Percentiles rank a stretch among this genome's conserved stretches.
phyloP scores from a whole-genome alignment of 768 basidiomycete genomes.

The Russula sp. region DNA sequence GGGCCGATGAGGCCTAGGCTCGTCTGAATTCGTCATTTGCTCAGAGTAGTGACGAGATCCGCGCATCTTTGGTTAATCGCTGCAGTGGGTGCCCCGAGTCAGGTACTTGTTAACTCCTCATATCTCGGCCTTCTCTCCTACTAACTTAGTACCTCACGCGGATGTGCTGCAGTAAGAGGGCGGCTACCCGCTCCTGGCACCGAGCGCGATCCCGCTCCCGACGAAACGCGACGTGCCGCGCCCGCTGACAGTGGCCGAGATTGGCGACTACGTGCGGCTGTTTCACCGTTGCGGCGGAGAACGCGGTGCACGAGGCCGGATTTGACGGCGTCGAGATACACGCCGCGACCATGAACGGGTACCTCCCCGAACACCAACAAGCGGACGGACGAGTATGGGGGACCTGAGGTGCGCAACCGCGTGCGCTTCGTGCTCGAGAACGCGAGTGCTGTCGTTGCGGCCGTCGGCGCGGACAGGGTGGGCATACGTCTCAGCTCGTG shows the following conservation, averaged over 20 bases:
- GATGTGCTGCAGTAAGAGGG: background rate
- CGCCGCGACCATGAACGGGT: slow-evolving; percentile 27
- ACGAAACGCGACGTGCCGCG: background rate
- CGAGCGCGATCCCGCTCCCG: background rate
- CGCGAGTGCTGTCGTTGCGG: slow-evolving; percentile 30
- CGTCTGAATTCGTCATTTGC: too few species aligned
- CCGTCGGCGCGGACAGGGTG: slow-evolving; percentile 24
- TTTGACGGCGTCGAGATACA: slow-evolving; percentile 32
- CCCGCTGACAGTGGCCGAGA: slow-evolving; percentile 28
- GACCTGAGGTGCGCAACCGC: slow-evolving; percentile 40
- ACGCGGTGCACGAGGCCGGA: slow-evolving; percentile 33
- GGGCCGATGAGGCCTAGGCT: too few species aligned
- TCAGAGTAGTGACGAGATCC: too few species aligned
- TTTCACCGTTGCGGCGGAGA: slow-evolving; percentile 35
- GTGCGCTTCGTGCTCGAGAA: slow-evolving; percentile 36
- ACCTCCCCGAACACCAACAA: slow-evolving; percentile 32
- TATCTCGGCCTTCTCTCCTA: too few species aligned
- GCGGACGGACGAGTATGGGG: slow-evolving; percentile 43
- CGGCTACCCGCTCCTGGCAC: background rate
- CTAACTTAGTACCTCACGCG: too few species aligned
- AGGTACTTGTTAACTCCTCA: too few species aligned
- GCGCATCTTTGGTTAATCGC: too few species aligned
- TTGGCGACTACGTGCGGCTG: slow-evolving; percentile 25
- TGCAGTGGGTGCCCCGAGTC: too few species aligned
- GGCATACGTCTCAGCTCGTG: slow-evolving; percentile 35